Evolutionary conservation across 805 yeast species (phyloP), one percentile per base, ranked within the genome.

Genomic region (Hanseniaspora hatyaiensis): DNA sequence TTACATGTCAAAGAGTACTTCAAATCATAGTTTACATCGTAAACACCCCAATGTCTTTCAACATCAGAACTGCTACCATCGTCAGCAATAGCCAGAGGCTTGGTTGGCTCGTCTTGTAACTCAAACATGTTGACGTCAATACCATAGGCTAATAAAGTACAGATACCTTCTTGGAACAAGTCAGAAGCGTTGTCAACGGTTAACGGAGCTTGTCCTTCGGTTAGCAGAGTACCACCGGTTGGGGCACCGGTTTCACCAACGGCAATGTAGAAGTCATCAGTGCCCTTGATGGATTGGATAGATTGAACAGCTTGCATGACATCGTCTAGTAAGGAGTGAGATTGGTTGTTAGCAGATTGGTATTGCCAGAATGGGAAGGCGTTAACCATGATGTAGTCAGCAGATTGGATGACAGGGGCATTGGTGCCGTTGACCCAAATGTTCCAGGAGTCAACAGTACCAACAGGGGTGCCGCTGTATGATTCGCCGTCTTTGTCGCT

Each of bases 291-390:
- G 56, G 85, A 71, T 74, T 89, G 96, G 59, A 89, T 77, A 52
- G 73, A 71, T 71, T 86, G 94, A 65, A 89, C 70, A 55, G 96
- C 96, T 74, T 89, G 96, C 95, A 88, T 87, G 65, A 89, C 85
- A 65, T 89, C 96, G 64, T 88, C 96, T 56, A 86, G 76, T 81
- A 88, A 89, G 2, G 96, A 86, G 74, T 77, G 84, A 15, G 95
- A 77, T 23, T 96, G 76, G 65, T 88, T 88, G 42, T 65, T 60
- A 75, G 73, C 74, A 55, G 86, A 74, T 71, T 87, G 96, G 37
- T 96, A 96, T 72, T 89, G 97, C 97, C 97, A 89, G 80, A 88
- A 89, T 8, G 96, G 84, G 75, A 89, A 89, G 43, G 96, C 96
- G 63, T 89, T 89, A 60, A 95, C 94, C 64, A 80, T 82, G 52